Percentiles rank a stretch among this genome's conserved stretches.
phyloP scores from a whole-genome alignment of 768 basidiomycete genomes.

The Coprinopsis cinerea region DNA sequence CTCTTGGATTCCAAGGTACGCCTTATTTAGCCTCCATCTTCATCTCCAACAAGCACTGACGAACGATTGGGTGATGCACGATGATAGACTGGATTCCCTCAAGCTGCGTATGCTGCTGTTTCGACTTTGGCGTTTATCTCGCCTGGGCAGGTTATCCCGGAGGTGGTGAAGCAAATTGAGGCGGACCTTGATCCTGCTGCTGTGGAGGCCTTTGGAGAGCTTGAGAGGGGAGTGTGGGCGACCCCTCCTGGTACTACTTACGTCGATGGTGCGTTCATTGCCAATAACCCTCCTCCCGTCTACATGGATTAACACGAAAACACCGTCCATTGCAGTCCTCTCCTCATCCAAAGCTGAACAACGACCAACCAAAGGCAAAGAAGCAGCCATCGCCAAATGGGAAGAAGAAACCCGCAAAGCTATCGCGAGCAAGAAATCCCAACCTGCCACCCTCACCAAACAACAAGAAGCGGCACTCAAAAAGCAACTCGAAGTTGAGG shows the following conservation, averaged over 20 bases:
- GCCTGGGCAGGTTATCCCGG: conserved; percentile 60
- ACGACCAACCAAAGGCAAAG: conserved; percentile 70
- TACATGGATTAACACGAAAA: neutral
- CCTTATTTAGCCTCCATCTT: neutral
- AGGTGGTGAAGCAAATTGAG: conserved; percentile 60
- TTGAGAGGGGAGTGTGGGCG: conserved; percentile 79
- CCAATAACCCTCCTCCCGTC: neutral
- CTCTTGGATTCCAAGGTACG: conserved; percentile 42
- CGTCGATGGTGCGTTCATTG: conserved; percentile 57
- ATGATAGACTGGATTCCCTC: conserved; percentile 46
- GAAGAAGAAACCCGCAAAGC: conserved; percentile 89
- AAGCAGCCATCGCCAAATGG: conserved; percentile 88
- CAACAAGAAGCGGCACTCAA: conserved; percentile 81
- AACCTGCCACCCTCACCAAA: conserved; percentile 59
- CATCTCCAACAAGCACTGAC: no score
- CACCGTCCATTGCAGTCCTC: no score
- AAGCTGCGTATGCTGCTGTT: conserved; percentile 71
- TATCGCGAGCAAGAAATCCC: conserved; percentile 74
- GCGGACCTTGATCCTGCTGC: conserved; percentile 54
- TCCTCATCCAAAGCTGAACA: conserved; percentile 50
- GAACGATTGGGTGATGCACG: no score
- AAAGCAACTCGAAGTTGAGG: conserved; percentile 79
- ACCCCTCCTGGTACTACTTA: conserved; percentile 80
- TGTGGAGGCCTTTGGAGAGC: conserved; percentile 60
- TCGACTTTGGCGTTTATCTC: conserved; percentile 79